Conservation (phyloP, 106 monocot species). For the Phalaenopsis aphrodite region DNA sequence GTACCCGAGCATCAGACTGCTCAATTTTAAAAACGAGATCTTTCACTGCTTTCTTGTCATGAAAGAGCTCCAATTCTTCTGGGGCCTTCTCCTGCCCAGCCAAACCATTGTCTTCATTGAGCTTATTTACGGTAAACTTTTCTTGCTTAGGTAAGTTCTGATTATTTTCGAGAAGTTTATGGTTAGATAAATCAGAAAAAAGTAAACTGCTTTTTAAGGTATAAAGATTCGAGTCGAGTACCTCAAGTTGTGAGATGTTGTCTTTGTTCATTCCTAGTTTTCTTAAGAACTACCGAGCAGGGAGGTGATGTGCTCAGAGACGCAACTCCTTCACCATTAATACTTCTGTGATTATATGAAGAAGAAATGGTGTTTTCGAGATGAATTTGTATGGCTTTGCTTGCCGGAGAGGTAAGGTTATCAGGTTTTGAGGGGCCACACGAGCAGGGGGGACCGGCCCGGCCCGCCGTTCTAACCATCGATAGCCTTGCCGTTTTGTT, state of each 20-base stretch:
- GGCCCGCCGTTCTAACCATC: too few species aligned
- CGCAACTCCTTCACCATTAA: conserved; percentile 12
- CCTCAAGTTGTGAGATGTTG: neutral
- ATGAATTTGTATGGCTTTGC: too few species aligned
- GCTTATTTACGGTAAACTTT: neutral
- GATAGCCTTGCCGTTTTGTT: too few species aligned
- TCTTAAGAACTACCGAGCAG: neutral
- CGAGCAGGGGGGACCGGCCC: too few species aligned
- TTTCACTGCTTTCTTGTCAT: conserved; percentile 18
- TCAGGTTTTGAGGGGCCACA: too few species aligned
- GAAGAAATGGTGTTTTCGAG: too few species aligned
- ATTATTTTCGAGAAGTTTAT: neutral
- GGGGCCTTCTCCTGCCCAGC: neutral
- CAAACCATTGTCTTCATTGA: neutral
- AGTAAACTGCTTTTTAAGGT: neutral
- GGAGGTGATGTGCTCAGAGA: conserved; percentile 16
- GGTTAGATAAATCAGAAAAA: neutral
- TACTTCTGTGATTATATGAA: neutral
- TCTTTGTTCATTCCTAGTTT: conserved; percentile 12
- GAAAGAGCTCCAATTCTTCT: conserved; percentile 24
- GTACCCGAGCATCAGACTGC: conserved; percentile 21
- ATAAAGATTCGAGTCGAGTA: neutral
- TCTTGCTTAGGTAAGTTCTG: neutral
- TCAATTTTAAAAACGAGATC: conserved; percentile 28
- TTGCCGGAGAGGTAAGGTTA: too few species aligned